Conservation (phyloP, 2,329 filamentous ascomycete genomes). For the Ceratocystis lukuohia region DNA sequence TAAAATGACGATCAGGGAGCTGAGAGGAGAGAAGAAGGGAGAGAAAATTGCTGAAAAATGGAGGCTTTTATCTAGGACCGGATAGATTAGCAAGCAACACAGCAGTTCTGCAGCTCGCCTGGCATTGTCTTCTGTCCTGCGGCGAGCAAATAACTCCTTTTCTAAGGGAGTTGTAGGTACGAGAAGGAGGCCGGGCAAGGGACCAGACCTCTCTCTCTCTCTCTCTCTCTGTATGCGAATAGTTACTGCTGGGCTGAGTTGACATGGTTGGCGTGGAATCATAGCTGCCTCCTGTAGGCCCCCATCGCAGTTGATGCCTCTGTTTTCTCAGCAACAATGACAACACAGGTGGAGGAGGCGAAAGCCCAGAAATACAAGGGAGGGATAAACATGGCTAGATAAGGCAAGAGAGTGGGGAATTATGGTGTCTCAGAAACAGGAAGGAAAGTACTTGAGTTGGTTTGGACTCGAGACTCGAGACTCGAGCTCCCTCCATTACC, state of each 20-base stretch:
- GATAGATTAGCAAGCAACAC: background rate
- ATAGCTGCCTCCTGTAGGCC: no score
- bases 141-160: background rate
- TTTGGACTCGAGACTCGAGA: background rate
- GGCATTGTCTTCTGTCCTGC: background rate
- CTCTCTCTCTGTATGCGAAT: no score
- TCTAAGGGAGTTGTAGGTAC: no score
- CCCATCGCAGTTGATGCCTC: no score
- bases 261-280: no score
- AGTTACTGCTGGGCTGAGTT: no score
- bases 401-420: background rate
- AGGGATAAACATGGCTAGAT: background rate
- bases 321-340: no score
- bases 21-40: background rate
- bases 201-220: no score
- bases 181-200: no score
- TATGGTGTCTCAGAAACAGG: background rate
- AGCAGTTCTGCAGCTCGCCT: background rate
- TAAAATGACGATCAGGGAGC: no score
- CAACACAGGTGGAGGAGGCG: background rate
- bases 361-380: background rate
- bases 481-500: conserved; percentile 3
- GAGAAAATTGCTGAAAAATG: background rate
- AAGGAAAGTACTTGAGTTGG: background rate
- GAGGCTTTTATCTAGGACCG: no score